These are phyloP conservation scores for Eucalyptus sp. DNA, from an alignment of 345 rosid genomes.

Conservation along the genomic window DNA sequence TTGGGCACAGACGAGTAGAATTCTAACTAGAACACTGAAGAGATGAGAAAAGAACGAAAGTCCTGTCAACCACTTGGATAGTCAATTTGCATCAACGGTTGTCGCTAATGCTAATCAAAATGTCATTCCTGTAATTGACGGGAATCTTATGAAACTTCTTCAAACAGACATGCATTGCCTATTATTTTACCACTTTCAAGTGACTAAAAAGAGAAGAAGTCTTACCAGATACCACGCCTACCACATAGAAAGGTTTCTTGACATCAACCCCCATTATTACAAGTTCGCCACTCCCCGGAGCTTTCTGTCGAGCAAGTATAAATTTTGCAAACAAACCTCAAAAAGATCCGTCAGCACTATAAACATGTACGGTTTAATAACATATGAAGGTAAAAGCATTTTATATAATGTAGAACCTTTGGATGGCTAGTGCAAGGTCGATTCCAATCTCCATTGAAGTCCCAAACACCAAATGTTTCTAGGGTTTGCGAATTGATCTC, in stretches of 20 bases:
- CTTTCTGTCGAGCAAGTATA: slow-evolving; percentile 9
- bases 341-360: neutral
- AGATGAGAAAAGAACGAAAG: no score
- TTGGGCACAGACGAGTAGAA: no score
- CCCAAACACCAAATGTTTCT: slow-evolving; percentile 16
- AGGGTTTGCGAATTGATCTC: neutral
- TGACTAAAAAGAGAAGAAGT: neutral
- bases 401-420: slow-evolving; percentile 5
- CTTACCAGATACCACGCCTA: slow-evolving; percentile 35
- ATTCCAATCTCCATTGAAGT: slow-evolving; percentile 21
- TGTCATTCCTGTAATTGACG: neutral
- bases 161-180: neutral
- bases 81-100: neutral
- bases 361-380: neutral
- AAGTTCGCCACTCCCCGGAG: slow-evolving; percentile 28
- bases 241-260: slow-evolving; percentile 16
- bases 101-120: no score
- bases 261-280: slow-evolving; percentile 21
- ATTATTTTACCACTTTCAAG: neutral
- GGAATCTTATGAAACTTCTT: neutral
- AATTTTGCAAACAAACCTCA: neutral
- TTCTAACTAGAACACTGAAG: no score
- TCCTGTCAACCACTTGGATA: neutral
- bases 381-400: neutral
- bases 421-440: slow-evolving; percentile 28